Percentiles rank a stretch among this genome's conserved stretches.
These are phyloP conservation scores for Delitschia confertaspora DNA, from an alignment of 495 filamentous ascomycete species.

Conservation along the genomic window DNA sequence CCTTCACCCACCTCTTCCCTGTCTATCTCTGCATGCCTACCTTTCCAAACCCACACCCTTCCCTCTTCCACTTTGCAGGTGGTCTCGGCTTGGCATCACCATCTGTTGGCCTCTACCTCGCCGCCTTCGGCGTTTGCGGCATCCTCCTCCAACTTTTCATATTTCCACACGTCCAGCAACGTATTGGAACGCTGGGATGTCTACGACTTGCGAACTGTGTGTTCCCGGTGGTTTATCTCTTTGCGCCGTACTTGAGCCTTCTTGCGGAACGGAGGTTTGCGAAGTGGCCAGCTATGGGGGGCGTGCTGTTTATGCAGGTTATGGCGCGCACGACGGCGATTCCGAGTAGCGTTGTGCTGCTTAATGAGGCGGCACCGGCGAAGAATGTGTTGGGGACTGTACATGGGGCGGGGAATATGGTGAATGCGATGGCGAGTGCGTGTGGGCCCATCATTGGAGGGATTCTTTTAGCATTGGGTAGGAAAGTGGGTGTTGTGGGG, in stretches of 20 bases:
- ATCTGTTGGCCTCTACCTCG: slow-evolving; percentile 68
- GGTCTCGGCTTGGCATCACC: slow-evolving; percentile 65
- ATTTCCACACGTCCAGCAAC: slow-evolving; percentile 61
- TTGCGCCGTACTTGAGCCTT: slow-evolving; percentile 63
- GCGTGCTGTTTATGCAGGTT: slow-evolving; percentile 55
- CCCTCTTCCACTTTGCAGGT: slow-evolving; percentile 56
- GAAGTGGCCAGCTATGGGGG: slow-evolving; percentile 51
- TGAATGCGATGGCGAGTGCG: slow-evolving; percentile 48
- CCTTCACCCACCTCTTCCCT: slow-evolving; percentile 53
- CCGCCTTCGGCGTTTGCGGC: slow-evolving; percentile 63
- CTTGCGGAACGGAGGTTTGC: slow-evolving; percentile 48
- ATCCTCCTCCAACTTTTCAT: slow-evolving; percentile 72
- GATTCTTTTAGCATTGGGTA: slow-evolving; percentile 48
- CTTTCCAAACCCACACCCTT: slow-evolving; percentile 45
- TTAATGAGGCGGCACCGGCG: slow-evolving; percentile 53
- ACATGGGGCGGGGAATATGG: slow-evolving; percentile 54
- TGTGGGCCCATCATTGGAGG: slow-evolving; percentile 56
- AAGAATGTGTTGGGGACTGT: slow-evolving; percentile 52
- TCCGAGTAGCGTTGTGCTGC: slow-evolving; percentile 54
- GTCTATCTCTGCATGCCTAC: slow-evolving; percentile 69
- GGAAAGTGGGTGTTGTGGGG: slow-evolving; percentile 52
- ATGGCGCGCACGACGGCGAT: slow-evolving; percentile 57
- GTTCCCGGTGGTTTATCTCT: slow-evolving; percentile 64
- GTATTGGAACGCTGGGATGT: slow-evolving; percentile 61
- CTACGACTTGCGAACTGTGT: slow-evolving; percentile 50